Evolutionary conservation across 2,329 filamentous ascomycete species (phyloP).

Genomic region (Trichoderma pleuroti): DNA sequence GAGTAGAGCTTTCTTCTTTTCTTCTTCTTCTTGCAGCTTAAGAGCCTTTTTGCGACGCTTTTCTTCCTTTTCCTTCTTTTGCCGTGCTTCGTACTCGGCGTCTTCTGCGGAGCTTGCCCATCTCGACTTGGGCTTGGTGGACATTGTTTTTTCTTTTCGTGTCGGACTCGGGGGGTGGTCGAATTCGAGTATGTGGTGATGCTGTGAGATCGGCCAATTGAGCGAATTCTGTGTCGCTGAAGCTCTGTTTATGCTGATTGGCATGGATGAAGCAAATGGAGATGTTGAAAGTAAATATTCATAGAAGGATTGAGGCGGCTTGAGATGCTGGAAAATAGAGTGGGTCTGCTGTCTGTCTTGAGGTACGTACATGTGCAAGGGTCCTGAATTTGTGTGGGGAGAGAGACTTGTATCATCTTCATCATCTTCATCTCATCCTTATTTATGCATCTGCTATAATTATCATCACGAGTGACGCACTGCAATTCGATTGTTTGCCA

Average conservation of each 20-base stretch:
- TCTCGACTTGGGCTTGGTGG: conserved; percentile 65
- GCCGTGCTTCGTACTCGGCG: conserved; percentile 65
- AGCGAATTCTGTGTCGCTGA: background rate
- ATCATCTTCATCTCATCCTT: background rate
- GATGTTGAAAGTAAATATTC: background rate
- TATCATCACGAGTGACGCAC: background rate
- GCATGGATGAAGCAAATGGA: background rate
- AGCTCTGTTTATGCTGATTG: background rate
- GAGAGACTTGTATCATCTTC: background rate
- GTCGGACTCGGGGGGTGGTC: no score
- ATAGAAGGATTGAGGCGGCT: background rate
- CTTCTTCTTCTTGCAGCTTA: conserved; percentile 50
- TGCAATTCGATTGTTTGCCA: no score
- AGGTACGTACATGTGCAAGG: background rate
- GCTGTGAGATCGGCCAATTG: background rate
- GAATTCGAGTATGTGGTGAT: background rate
- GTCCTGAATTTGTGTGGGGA: background rate
- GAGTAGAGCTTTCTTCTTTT: conserved; percentile 30
- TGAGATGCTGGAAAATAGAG: background rate
- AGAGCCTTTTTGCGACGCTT: conserved; percentile 80
- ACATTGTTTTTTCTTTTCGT: conserved; percentile 43
- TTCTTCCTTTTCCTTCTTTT: conserved; percentile 80
- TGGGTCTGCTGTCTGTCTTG: background rate
- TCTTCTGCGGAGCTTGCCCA: conserved; percentile 88
- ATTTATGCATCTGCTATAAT: background rate